Percentiles rank a stretch among this genome's conserved stretches.
Conservation (phyloP, 805 yeast species). For the Monosporozyma servazzii region DNA sequence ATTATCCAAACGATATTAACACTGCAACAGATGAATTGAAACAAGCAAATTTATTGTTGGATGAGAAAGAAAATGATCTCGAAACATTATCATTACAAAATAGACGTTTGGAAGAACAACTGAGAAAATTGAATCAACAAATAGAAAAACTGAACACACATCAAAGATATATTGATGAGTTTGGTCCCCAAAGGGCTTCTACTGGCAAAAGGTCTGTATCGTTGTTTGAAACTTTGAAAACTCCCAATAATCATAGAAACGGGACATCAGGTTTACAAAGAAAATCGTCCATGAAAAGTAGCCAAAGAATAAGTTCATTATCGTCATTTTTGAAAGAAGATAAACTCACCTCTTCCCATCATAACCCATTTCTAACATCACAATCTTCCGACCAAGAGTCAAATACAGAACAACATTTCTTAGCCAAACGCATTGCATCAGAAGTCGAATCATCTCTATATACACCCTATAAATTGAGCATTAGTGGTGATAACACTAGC, state of each 20-base stretch:
- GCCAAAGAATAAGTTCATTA: conserved; percentile 2
- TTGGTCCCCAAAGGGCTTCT: neutral
- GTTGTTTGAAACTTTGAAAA: conserved; percentile 14
- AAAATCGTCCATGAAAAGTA: conserved; percentile 1
- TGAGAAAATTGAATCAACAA: conserved; percentile 18
- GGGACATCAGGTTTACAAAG: neutral
- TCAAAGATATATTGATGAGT: conserved; percentile 6
- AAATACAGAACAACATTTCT: neutral
- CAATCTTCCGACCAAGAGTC: neutral
- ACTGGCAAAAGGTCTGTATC: conserved; percentile 3
- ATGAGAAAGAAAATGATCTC: conserved; percentile 48
- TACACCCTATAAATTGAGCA: neutral
- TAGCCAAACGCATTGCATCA: neutral
- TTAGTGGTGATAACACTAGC: neutral
- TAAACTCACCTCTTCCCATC: neutral
- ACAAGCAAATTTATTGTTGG: conserved; percentile 52
- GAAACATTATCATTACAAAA: conserved; percentile 46
- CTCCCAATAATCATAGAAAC: neutral
- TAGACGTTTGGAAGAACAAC: conserved; percentile 49
- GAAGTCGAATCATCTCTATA: neutral
- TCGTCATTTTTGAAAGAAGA: conserved; percentile 1
- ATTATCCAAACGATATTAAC: conserved; percentile 29
- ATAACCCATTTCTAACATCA: neutral
- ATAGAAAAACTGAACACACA: conserved; percentile 16
- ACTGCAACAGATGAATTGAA: conserved; percentile 52